phyloP scores from a whole-genome alignment of 1,139 yeast genomes.

The Pneumocystis oryctolagi region DNA sequence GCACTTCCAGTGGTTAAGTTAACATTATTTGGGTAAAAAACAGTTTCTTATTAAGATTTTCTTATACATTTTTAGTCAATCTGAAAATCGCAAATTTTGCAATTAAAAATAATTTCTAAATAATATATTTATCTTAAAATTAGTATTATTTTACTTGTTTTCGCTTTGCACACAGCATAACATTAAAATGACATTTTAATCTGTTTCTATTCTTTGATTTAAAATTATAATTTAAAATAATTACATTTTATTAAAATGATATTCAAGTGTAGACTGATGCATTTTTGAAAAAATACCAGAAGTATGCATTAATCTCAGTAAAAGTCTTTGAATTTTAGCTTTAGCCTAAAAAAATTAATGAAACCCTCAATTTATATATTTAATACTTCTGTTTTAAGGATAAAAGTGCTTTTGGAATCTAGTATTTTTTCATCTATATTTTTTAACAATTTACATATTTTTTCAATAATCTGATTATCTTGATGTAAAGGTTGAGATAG shows the following conservation, averaged over 20 bases:
- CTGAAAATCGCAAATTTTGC: conserved; percentile 76
- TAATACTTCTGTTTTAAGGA: neutral
- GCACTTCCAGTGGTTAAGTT: conserved; percentile 87
- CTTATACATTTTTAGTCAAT: neutral
- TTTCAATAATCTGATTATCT: neutral
- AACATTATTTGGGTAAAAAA: conserved; percentile 56
- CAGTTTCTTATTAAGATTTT: neutral
- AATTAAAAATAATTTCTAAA: conserved; percentile 32
- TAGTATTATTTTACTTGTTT: neutral
- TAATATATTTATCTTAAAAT: neutral
- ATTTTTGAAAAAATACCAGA: neutral
- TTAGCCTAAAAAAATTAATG: neutral
- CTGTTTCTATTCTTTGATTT: neutral
- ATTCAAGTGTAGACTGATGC: neutral
- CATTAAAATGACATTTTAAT: neutral
- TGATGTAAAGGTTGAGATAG: neutral
- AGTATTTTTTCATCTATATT: neutral
- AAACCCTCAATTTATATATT: neutral
- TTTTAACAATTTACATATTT: neutral
- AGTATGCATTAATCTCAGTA: neutral
- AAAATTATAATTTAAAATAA: neutral
- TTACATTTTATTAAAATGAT: neutral
- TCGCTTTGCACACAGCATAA: neutral
- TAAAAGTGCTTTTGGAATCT: neutral
- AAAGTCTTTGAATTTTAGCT: neutral